Base-by-base conservation (phyloP, 352 stramenopile species). In the Achlya hypogyna region DNA sequence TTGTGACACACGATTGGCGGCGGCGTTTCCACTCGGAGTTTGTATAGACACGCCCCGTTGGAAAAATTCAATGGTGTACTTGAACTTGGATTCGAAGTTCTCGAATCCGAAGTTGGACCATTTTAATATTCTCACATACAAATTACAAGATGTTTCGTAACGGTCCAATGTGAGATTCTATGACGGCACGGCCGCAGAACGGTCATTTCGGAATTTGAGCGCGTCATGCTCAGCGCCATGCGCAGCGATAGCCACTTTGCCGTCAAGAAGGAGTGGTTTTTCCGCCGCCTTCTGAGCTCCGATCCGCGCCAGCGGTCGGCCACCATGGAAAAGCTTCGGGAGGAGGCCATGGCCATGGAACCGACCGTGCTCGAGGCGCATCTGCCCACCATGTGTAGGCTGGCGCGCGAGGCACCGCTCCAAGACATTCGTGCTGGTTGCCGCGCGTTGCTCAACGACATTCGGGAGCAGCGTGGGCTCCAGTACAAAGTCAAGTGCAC, bases 181-280 rank as follows among this genome's bases (percentile, higher is more conserved):
- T n/a, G n/a, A n/a, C n/a, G n/a, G n/a, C n/a, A n/a, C n/a, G n/a
- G n/a, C n/a, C n/a, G 12, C 2, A 45, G 38, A 10, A 45, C 49
- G 49, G 25, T 56, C 49, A 56, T 56, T 56, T 56, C 25, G 49
- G 49, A 56, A 27, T 56, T 56, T 56, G 49, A 56, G 49, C 31
- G 31, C 49, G 49, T 56, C 49, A 56, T 56, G 49, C 49, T 56
- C 12, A 35, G 49, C 25, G 49, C 49, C 25, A n/a, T 20, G 49
- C 14, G 49, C 20, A 49, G 47, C 31, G 60, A 67, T 29, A 58
- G 75, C 6, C 81, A 78, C 60, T 75, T 91, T 45, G 74, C 76
- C 59, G 80, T 85, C n/a, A 79, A 88, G 66, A 77, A 84, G 58
- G 82, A 94, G 60, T 77, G 78, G 10, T 94, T 94, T 67, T 94